These are phyloP conservation scores for Rhizopus delemar DNA, from an alignment of 371 early-diverging fungal species.

Conservation along the genomic window DNA sequence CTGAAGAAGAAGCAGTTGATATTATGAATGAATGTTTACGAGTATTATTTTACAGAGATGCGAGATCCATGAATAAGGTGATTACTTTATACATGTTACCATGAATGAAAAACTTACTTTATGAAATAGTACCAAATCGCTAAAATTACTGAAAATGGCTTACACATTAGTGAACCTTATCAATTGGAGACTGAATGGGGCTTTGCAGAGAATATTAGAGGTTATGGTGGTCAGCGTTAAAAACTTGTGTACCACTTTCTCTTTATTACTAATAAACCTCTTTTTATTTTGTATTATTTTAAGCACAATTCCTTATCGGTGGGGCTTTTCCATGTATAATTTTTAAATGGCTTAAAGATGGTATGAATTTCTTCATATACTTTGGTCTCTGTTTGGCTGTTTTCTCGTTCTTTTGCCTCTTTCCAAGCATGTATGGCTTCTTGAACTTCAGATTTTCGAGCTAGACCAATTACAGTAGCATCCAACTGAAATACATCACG, in stretches of 20 bases:
- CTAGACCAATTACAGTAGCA: constrained; percentile 70
- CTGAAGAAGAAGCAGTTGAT: constrained; percentile 91
- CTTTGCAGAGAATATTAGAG: constrained; percentile 87
- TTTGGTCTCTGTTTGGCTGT: constrained; percentile 29
- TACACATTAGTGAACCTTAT: constrained; percentile 87
- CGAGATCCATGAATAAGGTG: constrained; percentile 92
- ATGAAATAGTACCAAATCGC: constrained; percentile 82
- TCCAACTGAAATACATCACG: constrained; percentile 47
- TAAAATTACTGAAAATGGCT: constrained; percentile 81
- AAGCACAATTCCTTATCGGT: constrained; percentile 36
- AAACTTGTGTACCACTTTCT: too few relatives aligned
- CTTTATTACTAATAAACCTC: constrained; percentile 5
- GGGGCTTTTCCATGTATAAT: constrained; percentile 52
- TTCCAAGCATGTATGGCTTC: constrained; percentile 56
- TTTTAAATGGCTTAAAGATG: constrained; percentile 38
- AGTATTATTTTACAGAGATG: constrained; percentile 97
- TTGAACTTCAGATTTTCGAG: constrained; percentile 62
- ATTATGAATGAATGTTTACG: constrained; percentile 92
- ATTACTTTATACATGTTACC: too few relatives aligned
- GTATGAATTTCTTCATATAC: constrained; percentile 25
- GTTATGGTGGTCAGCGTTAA: constrained; percentile 75
- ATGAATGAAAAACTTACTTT: background rate
- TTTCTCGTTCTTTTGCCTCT: constrained; percentile 35
- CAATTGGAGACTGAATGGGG: constrained; percentile 90
- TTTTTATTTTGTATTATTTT: constrained; percentile 12